Conservation (phyloP, 306 rosid genomes). For the Cucumis hystrix region DNA sequence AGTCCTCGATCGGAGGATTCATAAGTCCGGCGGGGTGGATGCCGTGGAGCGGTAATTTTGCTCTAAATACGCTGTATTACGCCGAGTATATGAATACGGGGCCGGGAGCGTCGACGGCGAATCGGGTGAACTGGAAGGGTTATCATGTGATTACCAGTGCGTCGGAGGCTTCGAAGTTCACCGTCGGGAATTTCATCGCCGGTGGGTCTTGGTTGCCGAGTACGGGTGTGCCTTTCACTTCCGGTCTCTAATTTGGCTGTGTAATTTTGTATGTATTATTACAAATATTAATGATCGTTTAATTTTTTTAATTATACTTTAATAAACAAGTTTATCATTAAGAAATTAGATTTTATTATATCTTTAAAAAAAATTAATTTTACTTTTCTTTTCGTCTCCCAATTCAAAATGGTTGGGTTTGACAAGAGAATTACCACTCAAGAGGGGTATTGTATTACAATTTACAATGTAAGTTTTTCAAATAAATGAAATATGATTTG, state of each 20-base stretch:
- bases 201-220: constrained; percentile 50
- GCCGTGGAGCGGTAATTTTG: constrained; percentile 56
- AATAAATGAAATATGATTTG: neutral
- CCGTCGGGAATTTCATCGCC: constrained; percentile 48
- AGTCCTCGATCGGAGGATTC: constrained; percentile 38
- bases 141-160: constrained; percentile 53
- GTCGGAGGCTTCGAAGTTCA: constrained; percentile 47
- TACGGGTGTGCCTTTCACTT: constrained; percentile 51
- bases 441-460: neutral
- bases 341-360: neutral
- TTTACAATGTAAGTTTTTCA: neutral
- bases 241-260: constrained; percentile 22
- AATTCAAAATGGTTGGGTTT: neutral
- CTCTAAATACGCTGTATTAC: constrained; percentile 44
- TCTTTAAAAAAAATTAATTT: too few relatives aligned
- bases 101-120: constrained; percentile 42
- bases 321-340: neutral
- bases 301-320: neutral
- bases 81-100: constrained; percentile 62
- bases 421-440: neutral
- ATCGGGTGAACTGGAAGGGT: constrained; percentile 53
- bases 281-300: neutral
- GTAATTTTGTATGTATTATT: neutral
- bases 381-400: neutral
- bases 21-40: constrained; percentile 61